These are phyloP conservation scores for Fusarium odoratissimum DNA, from an alignment of 2,329 filamentous ascomycete species.

Conservation along the genomic window DNA sequence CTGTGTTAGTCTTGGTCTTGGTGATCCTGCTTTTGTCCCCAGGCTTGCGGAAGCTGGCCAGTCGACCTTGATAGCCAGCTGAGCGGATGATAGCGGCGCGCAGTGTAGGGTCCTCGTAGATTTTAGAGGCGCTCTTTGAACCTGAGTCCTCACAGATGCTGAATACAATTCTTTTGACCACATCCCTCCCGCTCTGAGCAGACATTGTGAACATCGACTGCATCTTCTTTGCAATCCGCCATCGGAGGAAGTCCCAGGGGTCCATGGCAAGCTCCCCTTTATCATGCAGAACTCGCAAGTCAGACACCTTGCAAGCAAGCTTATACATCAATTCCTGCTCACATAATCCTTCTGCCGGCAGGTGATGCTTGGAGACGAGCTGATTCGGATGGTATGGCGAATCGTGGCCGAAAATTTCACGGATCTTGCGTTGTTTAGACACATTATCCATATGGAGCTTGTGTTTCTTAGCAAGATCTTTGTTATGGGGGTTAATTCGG, in stretches of 20 bases:
- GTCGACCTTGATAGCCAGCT: slow-evolving; percentile 37
- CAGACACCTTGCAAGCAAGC: slow-evolving; percentile 49
- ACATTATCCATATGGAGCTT: slow-evolving; percentile 49
- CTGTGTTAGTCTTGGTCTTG: not conserved
- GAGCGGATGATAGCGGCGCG: slow-evolving; percentile 46
- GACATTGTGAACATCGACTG: not conserved
- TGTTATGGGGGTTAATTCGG: slow-evolving; percentile 6
- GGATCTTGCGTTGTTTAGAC: slow-evolving; percentile 50
- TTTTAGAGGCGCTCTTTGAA: not conserved
- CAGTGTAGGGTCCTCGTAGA: slow-evolving; percentile 46
- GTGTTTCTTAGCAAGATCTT: slow-evolving; percentile 1
- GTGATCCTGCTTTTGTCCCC: slow-evolving; percentile 1
- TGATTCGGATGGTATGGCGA: slow-evolving; percentile 53
- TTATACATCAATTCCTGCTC: slow-evolving; percentile 52
- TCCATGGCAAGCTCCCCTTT: slow-evolving; percentile 49
- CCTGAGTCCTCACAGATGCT: slow-evolving; percentile 21
- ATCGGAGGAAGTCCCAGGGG: slow-evolving; percentile 54
- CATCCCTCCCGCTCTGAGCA: slow-evolving; percentile 7
- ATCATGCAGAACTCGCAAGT: slow-evolving; percentile 44
- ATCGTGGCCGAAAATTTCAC: slow-evolving; percentile 49
- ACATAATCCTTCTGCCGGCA: slow-evolving; percentile 49
- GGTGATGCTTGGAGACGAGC: slow-evolving; percentile 48
- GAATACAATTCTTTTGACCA: slow-evolving; percentile 7
- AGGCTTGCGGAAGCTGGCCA: slow-evolving; percentile 35
- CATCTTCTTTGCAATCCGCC: slow-evolving; percentile 45